Percentiles rank a stretch among this genome's conserved stretches.
Conservation (phyloP, 2,329 filamentous ascomycete genomes). For the Epichloe baconii region DNA sequence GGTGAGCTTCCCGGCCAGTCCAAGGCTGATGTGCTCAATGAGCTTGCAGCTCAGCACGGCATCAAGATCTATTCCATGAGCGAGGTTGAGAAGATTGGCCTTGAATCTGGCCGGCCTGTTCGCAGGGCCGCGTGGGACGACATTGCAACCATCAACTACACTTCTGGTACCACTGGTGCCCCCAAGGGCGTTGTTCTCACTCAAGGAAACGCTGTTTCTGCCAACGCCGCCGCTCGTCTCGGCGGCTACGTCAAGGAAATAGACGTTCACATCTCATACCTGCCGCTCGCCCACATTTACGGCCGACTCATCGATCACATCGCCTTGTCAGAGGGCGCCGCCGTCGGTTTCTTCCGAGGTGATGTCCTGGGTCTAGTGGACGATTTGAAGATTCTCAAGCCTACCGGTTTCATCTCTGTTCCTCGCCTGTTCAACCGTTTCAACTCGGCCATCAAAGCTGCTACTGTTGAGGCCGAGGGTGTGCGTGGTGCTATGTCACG, state of each 20-base stretch:
- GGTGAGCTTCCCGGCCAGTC: slow-evolving; percentile 62
- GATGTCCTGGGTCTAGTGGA: slow-evolving; percentile 78
- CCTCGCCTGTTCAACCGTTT: slow-evolving; percentile 88
- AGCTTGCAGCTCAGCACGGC: slow-evolving; percentile 60
- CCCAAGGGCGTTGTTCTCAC: slow-evolving; percentile 77
- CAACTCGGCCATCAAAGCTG: slow-evolving; percentile 65
- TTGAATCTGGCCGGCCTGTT: slow-evolving; percentile 53
- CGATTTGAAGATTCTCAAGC: slow-evolving; percentile 76
- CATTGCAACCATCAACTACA: slow-evolving; percentile 82
- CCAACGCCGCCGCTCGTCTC: slow-evolving; percentile 47
- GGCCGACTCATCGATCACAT: slow-evolving; percentile 72
- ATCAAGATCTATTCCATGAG: slow-evolving; percentile 67
- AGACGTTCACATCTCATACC: slow-evolving; percentile 69
- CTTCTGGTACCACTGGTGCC: slow-evolving; percentile 69
- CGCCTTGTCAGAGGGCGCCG: slow-evolving; percentile 55
- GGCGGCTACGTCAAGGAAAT: slow-evolving; percentile 34
- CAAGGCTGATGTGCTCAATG: slow-evolving; percentile 66
- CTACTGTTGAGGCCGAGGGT: slow-evolving; percentile 67
- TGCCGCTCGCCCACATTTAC: slow-evolving; percentile 90
- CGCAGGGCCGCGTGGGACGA: slow-evolving; percentile 63
- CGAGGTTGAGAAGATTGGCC: slow-evolving; percentile 73
- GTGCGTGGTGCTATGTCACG: slow-evolving; percentile 71
- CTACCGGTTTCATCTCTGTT: slow-evolving; percentile 75
- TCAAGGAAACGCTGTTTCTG: slow-evolving; percentile 69
- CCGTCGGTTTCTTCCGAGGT: slow-evolving; percentile 88